Percentiles rank a stretch among this genome's conserved stretches.
phyloP scores from a whole-genome alignment of 352 stramenopile genomes.

The Phytophthora pinifolia region DNA sequence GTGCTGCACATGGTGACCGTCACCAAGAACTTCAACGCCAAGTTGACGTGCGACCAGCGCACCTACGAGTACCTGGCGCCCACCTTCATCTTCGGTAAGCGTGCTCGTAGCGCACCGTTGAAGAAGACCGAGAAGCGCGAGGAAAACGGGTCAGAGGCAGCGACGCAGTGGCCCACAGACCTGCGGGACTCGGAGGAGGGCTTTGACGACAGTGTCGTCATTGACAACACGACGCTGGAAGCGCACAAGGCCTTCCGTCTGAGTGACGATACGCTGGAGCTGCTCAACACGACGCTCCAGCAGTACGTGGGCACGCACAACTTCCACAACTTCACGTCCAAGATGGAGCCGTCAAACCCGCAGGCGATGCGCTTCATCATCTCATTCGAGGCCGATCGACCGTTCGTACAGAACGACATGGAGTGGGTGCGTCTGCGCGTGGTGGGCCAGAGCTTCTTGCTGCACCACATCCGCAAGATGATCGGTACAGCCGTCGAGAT shows the following conservation, averaged over 20 bases:
- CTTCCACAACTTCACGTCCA: constrained; percentile 98
- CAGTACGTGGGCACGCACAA: constrained; percentile 90
- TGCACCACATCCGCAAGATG: constrained; percentile 99
- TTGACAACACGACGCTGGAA: constrained; percentile 61
- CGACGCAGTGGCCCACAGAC: constrained; percentile 34
- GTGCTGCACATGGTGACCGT: constrained; percentile 82
- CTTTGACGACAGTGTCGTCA: constrained; percentile 40
- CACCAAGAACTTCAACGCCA: constrained; percentile 92
- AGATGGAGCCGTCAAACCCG: constrained; percentile 78
- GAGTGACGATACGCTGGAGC: constrained; percentile 45
- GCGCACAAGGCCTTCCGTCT: constrained; percentile 78
- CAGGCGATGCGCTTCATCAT: constrained; percentile 93
- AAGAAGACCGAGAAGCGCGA: constrained; percentile 8
- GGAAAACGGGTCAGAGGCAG: constrained; percentile 3
- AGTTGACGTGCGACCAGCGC: constrained; percentile 86
- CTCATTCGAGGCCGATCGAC: constrained; percentile 79
- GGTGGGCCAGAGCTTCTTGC: constrained; percentile 95
- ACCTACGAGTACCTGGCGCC: constrained; percentile 92
- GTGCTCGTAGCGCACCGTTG: constrained; percentile 2
- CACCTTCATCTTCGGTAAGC: constrained; percentile 84
- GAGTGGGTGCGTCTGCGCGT: constrained; percentile 97
- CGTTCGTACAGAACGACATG: constrained; percentile 87
- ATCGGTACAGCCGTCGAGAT: constrained; percentile 85
- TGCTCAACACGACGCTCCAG: constrained; percentile 56
- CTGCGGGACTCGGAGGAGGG: constrained; percentile 47